These are phyloP conservation scores for Physcomitrium patens DNA, from an alignment of 225 moss, liverwort and hornwort species.

Conservation along the genomic window DNA sequence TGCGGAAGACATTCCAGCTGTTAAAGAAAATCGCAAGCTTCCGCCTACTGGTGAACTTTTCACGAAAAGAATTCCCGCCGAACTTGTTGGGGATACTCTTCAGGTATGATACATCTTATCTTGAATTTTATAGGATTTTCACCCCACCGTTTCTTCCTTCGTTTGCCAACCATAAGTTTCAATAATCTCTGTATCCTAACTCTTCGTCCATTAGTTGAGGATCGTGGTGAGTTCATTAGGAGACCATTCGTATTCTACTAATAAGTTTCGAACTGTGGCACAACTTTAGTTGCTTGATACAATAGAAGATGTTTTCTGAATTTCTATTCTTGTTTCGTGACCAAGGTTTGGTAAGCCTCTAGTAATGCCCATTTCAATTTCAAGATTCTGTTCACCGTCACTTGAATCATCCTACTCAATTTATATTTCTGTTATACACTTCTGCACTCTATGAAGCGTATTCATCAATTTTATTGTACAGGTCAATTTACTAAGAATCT, in stretches of 20 bases:
- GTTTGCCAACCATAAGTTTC: too few relatives aligned
- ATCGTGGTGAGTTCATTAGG: too few relatives aligned
- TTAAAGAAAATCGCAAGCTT: constrained; percentile 50
- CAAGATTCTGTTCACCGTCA: too few relatives aligned
- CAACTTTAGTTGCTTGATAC: constrained; percentile 5
- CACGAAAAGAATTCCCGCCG: constrained; percentile 65
- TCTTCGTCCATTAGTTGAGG: too few relatives aligned
- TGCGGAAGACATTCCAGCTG: constrained; percentile 39
- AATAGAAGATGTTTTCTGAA: constrained; percentile 11
- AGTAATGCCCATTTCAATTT: too few relatives aligned
- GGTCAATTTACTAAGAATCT: constrained; percentile 8
- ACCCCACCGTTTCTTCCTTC: background rate
- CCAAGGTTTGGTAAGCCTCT: too few relatives aligned
- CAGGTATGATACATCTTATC: constrained; percentile 57
- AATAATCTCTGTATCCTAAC: too few relatives aligned
- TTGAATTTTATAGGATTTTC: constrained; percentile 23
- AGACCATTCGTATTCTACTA: too few relatives aligned
- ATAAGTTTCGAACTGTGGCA: too few relatives aligned
- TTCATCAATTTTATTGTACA: constrained; percentile 12
- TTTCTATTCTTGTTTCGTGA: background rate
- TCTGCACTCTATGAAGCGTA: background rate
- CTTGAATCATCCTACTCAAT: too few relatives aligned
- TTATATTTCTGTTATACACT: too few relatives aligned
- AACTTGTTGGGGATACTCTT: constrained; percentile 83
- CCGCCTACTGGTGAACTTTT: constrained; percentile 78